Percentiles rank a stretch among this genome's conserved stretches.
phyloP scores from a whole-genome alignment of 2,329 filamentous ascomycete genomes.

The Seiridium cupressi region DNA sequence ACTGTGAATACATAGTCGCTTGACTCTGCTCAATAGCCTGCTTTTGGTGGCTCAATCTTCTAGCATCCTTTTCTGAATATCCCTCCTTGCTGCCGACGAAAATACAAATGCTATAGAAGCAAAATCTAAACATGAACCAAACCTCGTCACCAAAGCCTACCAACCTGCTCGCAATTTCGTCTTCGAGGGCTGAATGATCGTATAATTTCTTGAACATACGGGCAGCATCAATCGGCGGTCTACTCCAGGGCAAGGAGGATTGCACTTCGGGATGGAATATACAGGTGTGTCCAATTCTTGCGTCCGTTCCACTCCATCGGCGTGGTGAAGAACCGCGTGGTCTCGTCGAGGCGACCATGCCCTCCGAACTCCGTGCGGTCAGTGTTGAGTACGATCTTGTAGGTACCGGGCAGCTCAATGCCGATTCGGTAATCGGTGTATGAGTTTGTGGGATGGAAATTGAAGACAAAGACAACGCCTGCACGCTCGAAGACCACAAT shows the following conservation, averaged over 20 bases:
- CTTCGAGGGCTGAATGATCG: too few species aligned
- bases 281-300: conserved; percentile 89
- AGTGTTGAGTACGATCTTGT: conserved; percentile 80
- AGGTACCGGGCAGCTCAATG: conserved; percentile 80
- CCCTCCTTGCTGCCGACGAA: too few species aligned
- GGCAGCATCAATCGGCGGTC: neutral
- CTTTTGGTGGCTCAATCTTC: too few species aligned
- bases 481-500: conserved; percentile 93
- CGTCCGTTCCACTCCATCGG: conserved; percentile 86
- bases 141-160: too few species aligned
- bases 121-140: too few species aligned
- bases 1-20: too few species aligned
- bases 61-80: too few species aligned
- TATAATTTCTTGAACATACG: too few species aligned
- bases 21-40: too few species aligned
- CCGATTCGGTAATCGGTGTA: conserved; percentile 93
- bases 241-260: conserved; percentile 49
- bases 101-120: too few species aligned
- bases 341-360: conserved; percentile 71
- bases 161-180: too few species aligned
- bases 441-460: conserved; percentile 83
- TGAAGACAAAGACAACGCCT: conserved; percentile 90
- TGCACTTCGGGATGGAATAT: conserved; percentile 77
- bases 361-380: conserved; percentile 80
- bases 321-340: conserved; percentile 89